Evolutionary conservation across 2,329 filamentous ascomycete species (phyloP).

Genomic region (Didymellaceae sp.): DNA sequence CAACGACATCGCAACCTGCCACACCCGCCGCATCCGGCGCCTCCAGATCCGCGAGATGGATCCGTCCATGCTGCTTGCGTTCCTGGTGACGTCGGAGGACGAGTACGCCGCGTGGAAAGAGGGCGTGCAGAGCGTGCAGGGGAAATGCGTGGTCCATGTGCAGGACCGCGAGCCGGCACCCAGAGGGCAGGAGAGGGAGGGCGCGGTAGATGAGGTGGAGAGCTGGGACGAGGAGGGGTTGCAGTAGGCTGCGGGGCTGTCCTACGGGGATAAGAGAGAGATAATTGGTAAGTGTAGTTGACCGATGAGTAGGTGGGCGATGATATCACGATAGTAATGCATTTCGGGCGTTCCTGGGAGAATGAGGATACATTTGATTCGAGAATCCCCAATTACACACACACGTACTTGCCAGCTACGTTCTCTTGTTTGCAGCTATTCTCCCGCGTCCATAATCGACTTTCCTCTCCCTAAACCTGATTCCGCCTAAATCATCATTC

Average conservation of each 20-base stretch:
- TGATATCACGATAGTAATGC: constrained; percentile 10
- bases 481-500: too few relatives aligned
- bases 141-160: constrained; percentile 84
- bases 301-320: too few relatives aligned
- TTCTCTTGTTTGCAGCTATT: not conserved
- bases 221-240: constrained; percentile 69
- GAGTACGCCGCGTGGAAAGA: constrained; percentile 87
- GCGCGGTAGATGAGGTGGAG: constrained; percentile 88
- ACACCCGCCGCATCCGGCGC: constrained; percentile 82
- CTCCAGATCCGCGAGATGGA: constrained; percentile 93
- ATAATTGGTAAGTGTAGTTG: too few relatives aligned
- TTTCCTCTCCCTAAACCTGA: too few relatives aligned
- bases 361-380: too few relatives aligned
- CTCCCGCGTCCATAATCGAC: too few relatives aligned
- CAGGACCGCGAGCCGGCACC: constrained; percentile 70
- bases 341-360: constrained; percentile 14
- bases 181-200: constrained; percentile 64
- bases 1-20: constrained; percentile 82
- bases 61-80: constrained; percentile 95
- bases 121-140: constrained; percentile 73
- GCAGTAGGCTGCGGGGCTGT: constrained; percentile 12
- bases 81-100: constrained; percentile 79
- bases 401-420: constrained; percentile 5
- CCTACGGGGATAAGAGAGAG: too few relatives aligned
- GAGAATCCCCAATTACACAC: too few relatives aligned